phyloP scores from a whole-genome alignment of 768 basidiomycete genomes.

The Chalciporus sphaerocephalus region DNA sequence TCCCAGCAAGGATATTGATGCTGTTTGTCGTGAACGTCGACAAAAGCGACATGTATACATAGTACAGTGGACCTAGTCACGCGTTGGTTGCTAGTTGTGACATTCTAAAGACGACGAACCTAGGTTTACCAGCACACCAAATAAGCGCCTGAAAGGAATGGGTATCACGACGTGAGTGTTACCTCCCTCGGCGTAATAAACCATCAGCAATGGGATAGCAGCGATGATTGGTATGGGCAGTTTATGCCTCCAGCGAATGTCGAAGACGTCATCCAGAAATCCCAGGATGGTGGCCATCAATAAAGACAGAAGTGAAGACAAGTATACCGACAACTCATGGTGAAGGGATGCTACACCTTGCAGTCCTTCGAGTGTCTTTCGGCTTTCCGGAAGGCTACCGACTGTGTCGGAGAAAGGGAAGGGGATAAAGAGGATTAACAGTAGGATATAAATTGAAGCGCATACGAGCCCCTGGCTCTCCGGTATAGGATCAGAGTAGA shows the following conservation, averaged over 20 bases:
- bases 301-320: constrained; percentile 89
- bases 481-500: constrained; percentile 70
- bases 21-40: constrained; percentile 97
- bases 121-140: constrained; percentile 80
- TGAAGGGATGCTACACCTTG: constrained; percentile 56
- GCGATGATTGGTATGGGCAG: constrained; percentile 95
- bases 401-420: constrained; percentile 85
- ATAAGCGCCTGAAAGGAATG: constrained; percentile 64
- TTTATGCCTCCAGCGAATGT: constrained; percentile 98
- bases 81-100: constrained; percentile 2
- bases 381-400: constrained; percentile 39
- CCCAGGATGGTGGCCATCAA: constrained; percentile 91
- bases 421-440: constrained; percentile 89
- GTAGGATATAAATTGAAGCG: constrained; percentile 81
- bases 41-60: constrained; percentile 91
- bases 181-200: constrained; percentile 93
- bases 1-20: constrained; percentile 97
- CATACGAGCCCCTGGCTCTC: constrained; percentile 92
- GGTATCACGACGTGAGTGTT: constrained; percentile 94
- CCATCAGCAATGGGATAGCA: constrained; percentile 89
- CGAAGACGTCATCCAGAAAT: constrained; percentile 95
- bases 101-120: constrained; percentile 55
- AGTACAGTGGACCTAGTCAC: constrained; percentile 81
- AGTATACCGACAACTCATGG: constrained; percentile 85
- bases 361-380: constrained; percentile 44